phyloP scores from a whole-genome alignment of 495 filamentous ascomycete species.

The Cenococcum geophilum region DNA sequence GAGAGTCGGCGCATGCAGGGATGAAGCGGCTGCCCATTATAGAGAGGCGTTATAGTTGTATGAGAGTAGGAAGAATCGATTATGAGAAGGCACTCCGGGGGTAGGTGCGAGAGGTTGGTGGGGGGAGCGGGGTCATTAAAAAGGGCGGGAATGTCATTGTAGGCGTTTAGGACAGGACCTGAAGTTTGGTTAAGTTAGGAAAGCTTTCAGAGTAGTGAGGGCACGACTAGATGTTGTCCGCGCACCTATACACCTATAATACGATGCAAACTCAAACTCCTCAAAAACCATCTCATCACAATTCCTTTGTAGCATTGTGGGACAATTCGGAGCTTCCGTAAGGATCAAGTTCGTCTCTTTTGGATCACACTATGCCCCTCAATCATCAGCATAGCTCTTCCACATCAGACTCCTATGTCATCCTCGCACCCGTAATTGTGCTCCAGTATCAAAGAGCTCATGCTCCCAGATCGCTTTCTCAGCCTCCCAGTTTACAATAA shows the following conservation, averaged over 20 bases:
- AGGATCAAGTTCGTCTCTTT: constrained; percentile 75
- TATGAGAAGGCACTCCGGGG: constrained; percentile 76
- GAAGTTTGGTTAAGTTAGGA: constrained; percentile 5
- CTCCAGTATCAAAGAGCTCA: constrained; percentile 74
- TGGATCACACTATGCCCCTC: constrained; percentile 55
- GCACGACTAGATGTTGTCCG: constrained; percentile 22
- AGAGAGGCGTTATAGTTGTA: constrained; percentile 83
- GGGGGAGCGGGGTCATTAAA: constrained; percentile 43
- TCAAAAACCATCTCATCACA: constrained; percentile 97
- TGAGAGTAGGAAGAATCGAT: constrained; percentile 92
- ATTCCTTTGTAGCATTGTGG: constrained; percentile 73
- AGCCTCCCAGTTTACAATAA: constrained; percentile 92
- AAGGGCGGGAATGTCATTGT: constrained; percentile 66
- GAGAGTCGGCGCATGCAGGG: constrained; percentile 78
- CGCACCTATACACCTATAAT: constrained; percentile 67
- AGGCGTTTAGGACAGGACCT: constrained; percentile 74
- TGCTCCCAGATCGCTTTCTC: constrained; percentile 95
- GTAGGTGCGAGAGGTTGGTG: constrained; percentile 43
- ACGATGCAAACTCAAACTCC: constrained; percentile 90
- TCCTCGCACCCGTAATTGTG: constrained; percentile 43
- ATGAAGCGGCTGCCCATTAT: constrained; percentile 74
- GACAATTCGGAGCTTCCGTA: constrained; percentile 84
- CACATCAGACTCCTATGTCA: neutral
- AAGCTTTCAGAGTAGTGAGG: constrained; percentile 4
- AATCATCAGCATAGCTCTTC: constrained; percentile 9